These are phyloP conservation scores for Phaeosphaeria sp. DNA, from an alignment of 2,329 filamentous ascomycete species.

Conservation along the genomic window DNA sequence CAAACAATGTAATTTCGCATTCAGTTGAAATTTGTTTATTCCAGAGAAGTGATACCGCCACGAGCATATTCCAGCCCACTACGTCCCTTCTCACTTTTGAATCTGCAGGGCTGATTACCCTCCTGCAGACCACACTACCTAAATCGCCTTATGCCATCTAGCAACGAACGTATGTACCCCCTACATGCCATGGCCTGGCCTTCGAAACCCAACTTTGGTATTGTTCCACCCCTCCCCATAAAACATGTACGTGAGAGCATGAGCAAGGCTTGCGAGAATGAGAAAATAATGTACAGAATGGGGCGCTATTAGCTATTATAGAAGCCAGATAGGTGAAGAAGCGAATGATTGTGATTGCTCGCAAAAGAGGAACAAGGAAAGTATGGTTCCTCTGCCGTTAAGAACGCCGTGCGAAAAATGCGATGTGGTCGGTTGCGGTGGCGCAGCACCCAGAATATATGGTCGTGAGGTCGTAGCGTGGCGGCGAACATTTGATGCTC, in stretches of 20 bases:
- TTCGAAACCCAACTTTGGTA: conserved; percentile 3
- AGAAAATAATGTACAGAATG: conserved; percentile 28
- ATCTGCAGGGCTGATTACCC: background rate
- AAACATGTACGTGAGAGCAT: conserved; percentile 38
- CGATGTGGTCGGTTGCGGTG: conserved; percentile 22
- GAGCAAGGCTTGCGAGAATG: conserved; percentile 11
- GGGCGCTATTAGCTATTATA: conserved; percentile 24
- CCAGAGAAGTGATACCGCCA: conserved; percentile 18
- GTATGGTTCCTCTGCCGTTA: conserved; percentile 2
- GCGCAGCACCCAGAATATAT: conserved; percentile 18
- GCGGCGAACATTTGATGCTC: conserved; percentile 24
- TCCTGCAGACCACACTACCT: background rate
- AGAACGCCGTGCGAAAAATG: conserved; percentile 28
- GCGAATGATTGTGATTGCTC: background rate
- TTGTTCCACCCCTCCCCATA: background rate
- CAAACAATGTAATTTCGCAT: no score
- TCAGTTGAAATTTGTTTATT: background rate
- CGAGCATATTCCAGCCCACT: conserved; percentile 7
- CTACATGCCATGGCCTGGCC: background rate
- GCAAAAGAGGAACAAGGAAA: background rate
- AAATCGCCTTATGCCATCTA: conserved; percentile 11
- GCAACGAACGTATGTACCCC: conserved; percentile 5
- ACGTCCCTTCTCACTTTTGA: conserved; percentile 15
- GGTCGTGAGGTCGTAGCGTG: conserved; percentile 38
- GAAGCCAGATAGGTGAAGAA: conserved; percentile 3